phyloP scores from a whole-genome alignment of 2,329 filamentous ascomycete genomes.

The Phaeosphaeria sp. region DNA sequence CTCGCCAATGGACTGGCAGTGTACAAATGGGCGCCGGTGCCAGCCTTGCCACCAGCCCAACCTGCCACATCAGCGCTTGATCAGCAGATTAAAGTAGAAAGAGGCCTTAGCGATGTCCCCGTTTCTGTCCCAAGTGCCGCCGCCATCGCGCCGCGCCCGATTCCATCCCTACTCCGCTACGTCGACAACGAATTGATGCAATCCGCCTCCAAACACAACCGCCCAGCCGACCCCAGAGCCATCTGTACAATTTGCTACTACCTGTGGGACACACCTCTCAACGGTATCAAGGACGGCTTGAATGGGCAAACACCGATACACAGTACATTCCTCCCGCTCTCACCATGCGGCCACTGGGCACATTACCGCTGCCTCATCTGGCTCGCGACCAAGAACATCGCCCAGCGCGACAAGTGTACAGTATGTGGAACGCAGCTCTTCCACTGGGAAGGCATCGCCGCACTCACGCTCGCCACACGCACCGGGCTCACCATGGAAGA shows the following conservation, averaged over 20 bases:
- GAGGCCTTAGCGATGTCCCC: neutral
- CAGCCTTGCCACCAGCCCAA: neutral
- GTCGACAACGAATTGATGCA: slow-evolving; percentile 26
- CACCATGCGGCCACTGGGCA: slow-evolving; percentile 31
- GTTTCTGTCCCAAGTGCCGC: neutral
- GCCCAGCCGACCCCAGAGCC: slow-evolving; percentile 5
- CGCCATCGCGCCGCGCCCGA: neutral
- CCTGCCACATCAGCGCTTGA: neutral
- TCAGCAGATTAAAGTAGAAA: neutral
- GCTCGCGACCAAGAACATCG: neutral
- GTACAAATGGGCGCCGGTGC: neutral
- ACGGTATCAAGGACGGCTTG: neutral
- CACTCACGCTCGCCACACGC: slow-evolving; percentile 27
- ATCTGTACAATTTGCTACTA: slow-evolving; percentile 17
- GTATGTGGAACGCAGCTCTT: slow-evolving; percentile 22
- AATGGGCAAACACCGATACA: neutral
- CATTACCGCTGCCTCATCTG: slow-evolving; percentile 33
- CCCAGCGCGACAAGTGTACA: slow-evolving; percentile 14
- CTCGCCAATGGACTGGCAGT: neutral
- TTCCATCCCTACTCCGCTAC: slow-evolving; percentile 29
- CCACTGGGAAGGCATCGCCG: slow-evolving; percentile 28
- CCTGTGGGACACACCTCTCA: slow-evolving; percentile 11
- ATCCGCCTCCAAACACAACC: slow-evolving; percentile 7
- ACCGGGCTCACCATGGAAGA: slow-evolving; percentile 16
- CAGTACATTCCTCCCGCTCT: slow-evolving; percentile 25